Percentiles rank a stretch among this genome's conserved stretches.
Evolutionary conservation across 169 alveolate genomes (phyloP).

Genomic region (Cryptosporidium sp.): DNA sequence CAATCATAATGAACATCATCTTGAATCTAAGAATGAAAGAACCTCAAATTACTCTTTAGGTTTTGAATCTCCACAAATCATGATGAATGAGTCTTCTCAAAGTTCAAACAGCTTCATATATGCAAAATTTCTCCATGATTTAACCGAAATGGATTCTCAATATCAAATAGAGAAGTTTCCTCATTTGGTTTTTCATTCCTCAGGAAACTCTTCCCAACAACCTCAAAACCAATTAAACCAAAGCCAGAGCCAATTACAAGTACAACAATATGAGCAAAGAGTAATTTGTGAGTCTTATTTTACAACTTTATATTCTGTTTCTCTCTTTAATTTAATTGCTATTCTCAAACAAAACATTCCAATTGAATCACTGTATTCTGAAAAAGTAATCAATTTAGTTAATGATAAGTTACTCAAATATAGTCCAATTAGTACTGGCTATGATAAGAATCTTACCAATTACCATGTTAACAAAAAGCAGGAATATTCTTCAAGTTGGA

Average conservation of each 20-base stretch:
- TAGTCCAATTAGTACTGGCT: conserved; percentile 25
- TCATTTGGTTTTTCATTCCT: conserved; percentile 26
- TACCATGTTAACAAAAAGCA: conserved; percentile 32
- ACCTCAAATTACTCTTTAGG: neutral
- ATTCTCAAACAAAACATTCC: neutral
- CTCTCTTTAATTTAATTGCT: conserved; percentile 3
- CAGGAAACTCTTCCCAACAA: conserved; percentile 10
- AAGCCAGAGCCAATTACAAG: neutral
- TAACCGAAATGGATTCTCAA: conserved; percentile 29
- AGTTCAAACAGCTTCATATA: neutral
- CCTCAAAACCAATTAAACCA: neutral
- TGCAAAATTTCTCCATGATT: conserved; percentile 6
- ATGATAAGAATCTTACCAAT: conserved; percentile 12
- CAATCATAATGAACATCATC: neutral
- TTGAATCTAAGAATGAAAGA: neutral
- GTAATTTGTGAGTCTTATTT: conserved; percentile 45
- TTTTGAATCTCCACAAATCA: neutral
- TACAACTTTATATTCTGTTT: conserved; percentile 16
- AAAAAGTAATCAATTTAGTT: conserved; percentile 16
- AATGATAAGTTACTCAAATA: conserved; percentile 27
- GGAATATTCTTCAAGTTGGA: conserved; percentile 27
- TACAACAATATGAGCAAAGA: neutral
- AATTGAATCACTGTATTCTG: neutral
- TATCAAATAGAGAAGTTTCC: conserved; percentile 27
- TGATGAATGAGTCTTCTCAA: neutral